These are phyloP conservation scores for Mariannaea elegans DNA, from an alignment of 2,329 filamentous ascomycete genomes.

Conservation along the genomic window DNA sequence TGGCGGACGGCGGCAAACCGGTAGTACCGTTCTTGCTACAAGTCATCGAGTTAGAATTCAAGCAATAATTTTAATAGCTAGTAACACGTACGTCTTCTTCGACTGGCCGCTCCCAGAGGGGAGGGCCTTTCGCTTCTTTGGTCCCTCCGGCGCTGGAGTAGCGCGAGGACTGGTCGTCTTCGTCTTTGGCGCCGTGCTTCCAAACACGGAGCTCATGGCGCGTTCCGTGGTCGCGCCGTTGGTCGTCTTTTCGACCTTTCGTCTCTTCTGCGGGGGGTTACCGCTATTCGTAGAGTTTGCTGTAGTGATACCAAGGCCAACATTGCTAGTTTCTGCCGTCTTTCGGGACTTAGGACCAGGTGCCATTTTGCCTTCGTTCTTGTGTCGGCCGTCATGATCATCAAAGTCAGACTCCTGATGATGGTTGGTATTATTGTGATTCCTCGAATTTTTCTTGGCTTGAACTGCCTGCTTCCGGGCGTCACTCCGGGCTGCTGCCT, in stretches of 20 bases:
- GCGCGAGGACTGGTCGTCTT: slow-evolving; percentile 73
- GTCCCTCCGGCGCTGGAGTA: slow-evolving; percentile 72
- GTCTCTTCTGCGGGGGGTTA: slow-evolving; percentile 73
- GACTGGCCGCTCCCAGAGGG: slow-evolving; percentile 72
- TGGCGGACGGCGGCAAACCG: slow-evolving; percentile 72
- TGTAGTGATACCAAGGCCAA: slow-evolving; percentile 74
- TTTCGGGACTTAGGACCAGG: slow-evolving; percentile 72
- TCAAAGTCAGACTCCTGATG: slow-evolving; percentile 81
- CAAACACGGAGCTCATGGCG: slow-evolving; percentile 69
- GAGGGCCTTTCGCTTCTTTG: slow-evolving; percentile 76
- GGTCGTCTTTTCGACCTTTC: slow-evolving; percentile 78
- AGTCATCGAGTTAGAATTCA: slow-evolving; percentile 28
- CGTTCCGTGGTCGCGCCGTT: slow-evolving; percentile 69
- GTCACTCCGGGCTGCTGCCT: slow-evolving; percentile 85
- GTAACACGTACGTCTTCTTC: slow-evolving; percentile 78
- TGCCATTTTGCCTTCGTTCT: slow-evolving; percentile 68
- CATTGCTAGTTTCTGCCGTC: slow-evolving; percentile 59
- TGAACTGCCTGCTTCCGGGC: slow-evolving; percentile 83
- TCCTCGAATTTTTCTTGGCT: slow-evolving; percentile 77
- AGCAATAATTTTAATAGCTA: not conserved
- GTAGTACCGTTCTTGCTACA: slow-evolving; percentile 49
- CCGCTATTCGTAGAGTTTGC: slow-evolving; percentile 60
- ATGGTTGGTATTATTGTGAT: slow-evolving; percentile 51
- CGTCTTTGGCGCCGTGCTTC: slow-evolving; percentile 60
- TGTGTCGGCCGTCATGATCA: slow-evolving; percentile 65